Evolutionary conservation across 768 basidiomycete species (phyloP), one percentile per base, ranked within the genome.

Genomic region (Cystofilobasidium ferigula): DNA sequence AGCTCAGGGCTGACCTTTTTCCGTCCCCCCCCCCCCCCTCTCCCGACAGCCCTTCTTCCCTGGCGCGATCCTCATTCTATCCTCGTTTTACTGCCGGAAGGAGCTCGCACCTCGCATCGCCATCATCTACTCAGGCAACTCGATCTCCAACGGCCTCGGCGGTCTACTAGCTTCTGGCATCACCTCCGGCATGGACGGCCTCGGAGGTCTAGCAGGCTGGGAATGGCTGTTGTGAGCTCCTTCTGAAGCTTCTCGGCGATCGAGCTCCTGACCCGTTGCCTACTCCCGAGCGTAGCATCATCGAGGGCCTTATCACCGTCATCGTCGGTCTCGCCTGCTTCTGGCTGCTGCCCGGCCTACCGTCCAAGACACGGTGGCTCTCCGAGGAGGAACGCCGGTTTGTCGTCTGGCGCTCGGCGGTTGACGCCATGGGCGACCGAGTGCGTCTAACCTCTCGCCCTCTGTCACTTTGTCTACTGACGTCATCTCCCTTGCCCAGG

Each of bases 151-250:
- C 40, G 36, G 14, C 26, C 26, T 40, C 8, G 73, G 72, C 56
- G 76, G 74, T 36, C 57, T 75, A 2, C 69, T 75, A 14, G 74
- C 74, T 8, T 74, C 75, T 10, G 74, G 71, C 40, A 72, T 77
- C 61, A 76, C 74, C 24, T 56, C 70, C 12, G 70, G 72, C 30
- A 67, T 77, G 70, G 71, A 77, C 47, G 73, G 73, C 18, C 48
- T 69, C 1, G 71, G 59, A 2, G 67, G 69, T 14, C 71, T 69
- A 28, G 62, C 69, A 59, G 76, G 76, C 1, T 76, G 76, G 74
- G 71, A 74, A 58, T 76, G 74, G 74, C 57, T 71, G n/a, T 48
- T 20, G 3, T 1, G 10, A 24, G n/a, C 6, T 48, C 47, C 10
- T 48, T 42, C 40, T 20, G 10, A 10, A 48, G 9, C 47, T 48